phyloP scores from a whole-genome alignment of 2,329 filamentous ascomycete genomes.

The Cladosporium oxysporum region DNA sequence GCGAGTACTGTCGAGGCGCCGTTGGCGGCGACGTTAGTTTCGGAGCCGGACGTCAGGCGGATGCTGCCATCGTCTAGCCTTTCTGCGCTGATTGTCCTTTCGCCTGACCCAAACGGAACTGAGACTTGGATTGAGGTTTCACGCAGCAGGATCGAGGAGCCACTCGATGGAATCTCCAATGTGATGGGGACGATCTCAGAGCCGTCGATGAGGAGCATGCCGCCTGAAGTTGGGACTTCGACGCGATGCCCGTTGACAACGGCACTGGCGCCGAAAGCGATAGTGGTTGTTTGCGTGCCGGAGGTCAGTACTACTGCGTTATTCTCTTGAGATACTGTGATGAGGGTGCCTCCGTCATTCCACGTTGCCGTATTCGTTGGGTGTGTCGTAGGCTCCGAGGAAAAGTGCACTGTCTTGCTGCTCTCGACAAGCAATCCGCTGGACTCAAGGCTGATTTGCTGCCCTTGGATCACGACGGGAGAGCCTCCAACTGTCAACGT shows the following conservation, averaged over 20 bases:
- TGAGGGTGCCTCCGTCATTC: background rate
- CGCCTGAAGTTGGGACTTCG: background rate
- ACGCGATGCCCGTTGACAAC: background rate
- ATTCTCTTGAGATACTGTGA: background rate
- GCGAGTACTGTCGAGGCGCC: background rate
- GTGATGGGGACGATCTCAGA: background rate
- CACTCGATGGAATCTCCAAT: background rate
- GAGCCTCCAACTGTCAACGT: background rate
- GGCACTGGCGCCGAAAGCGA: background rate
- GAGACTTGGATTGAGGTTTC: background rate
- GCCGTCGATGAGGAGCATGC: background rate
- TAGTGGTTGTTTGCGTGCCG: background rate
- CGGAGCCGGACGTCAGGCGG: background rate
- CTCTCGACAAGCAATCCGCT: background rate
- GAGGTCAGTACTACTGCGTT: background rate
- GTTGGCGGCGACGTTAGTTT: background rate
- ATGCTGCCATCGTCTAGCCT: background rate
- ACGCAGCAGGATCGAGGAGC: background rate
- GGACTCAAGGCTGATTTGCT: background rate
- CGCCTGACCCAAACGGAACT: background rate
- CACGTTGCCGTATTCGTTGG: background rate
- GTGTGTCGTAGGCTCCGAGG: background rate
- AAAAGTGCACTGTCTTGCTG: background rate
- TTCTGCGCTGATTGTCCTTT: background rate
- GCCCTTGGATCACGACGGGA: background rate